Evolutionary conservation across 2,329 filamentous ascomycete species (phyloP).

Genomic region (Hypomyces perniciosus): DNA sequence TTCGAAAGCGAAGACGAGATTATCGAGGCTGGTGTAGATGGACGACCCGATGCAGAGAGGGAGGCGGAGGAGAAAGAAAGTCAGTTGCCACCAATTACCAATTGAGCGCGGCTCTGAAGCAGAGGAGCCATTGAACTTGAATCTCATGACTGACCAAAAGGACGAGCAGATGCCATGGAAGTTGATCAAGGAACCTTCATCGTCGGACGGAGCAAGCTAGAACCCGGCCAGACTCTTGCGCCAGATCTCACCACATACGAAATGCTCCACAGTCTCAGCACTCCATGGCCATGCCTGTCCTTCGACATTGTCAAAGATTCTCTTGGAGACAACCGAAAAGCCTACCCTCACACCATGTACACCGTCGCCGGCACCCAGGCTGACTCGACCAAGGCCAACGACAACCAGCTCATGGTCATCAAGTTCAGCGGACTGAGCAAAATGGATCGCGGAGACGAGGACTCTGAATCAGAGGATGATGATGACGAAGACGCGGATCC

Average conservation of each 20-base stretch:
- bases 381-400: constrained; percentile 63
- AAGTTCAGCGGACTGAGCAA: constrained; percentile 88
- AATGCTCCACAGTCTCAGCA: constrained; percentile 91
- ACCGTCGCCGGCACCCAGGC: constrained; percentile 93
- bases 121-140: not conserved
- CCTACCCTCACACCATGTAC: constrained; percentile 95
- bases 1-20: constrained; percentile 89
- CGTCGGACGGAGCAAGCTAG: constrained; percentile 85
- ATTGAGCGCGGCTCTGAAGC: not conserved
- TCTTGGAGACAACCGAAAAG: constrained; percentile 81
- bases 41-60: constrained; percentile 82
- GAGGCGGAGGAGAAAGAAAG: constrained; percentile 81
- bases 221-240: constrained; percentile 81
- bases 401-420: constrained; percentile 93
- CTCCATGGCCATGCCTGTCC: constrained; percentile 94
- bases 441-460: constrained; percentile 66
- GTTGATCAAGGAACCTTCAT: constrained; percentile 94
- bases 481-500: constrained; percentile 78
- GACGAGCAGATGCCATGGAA: constrained; percentile 69
- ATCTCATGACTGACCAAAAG: constrained; percentile 1
- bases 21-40: constrained; percentile 88
- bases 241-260: constrained; percentile 94
- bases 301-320: constrained; percentile 86
- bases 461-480: constrained; percentile 63
- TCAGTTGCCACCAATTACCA: constrained; percentile 16